phyloP scores from a whole-genome alignment of 768 basidiomycete species.

The Lactarius quietus region DNA sequence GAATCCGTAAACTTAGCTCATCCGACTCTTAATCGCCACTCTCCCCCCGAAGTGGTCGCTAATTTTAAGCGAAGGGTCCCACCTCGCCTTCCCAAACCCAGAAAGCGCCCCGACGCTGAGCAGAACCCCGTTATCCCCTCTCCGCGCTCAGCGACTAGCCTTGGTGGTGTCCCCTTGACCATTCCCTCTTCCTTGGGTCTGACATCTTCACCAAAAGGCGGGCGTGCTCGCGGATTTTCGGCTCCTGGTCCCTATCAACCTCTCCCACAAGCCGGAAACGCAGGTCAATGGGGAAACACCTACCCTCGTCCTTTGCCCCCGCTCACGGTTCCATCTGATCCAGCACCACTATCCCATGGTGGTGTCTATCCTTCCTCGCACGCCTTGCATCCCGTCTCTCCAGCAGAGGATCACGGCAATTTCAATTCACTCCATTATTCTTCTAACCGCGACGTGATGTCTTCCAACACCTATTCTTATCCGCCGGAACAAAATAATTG shows the following conservation, averaged over 20 bases:
- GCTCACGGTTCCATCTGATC: slow-evolving; percentile 77
- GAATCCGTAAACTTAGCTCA: slow-evolving; percentile 53
- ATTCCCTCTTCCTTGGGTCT: slow-evolving; percentile 46
- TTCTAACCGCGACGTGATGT: slow-evolving; percentile 36
- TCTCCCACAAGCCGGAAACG: slow-evolving; percentile 52
- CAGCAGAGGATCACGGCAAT: slow-evolving; percentile 62
- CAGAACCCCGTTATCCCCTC: slow-evolving; percentile 69
- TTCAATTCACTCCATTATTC: slow-evolving; percentile 41
- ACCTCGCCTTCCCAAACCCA: slow-evolving; percentile 83
- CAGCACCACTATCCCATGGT: slow-evolving; percentile 54
- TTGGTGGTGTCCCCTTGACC: slow-evolving; percentile 64
- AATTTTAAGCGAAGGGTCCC: slow-evolving; percentile 96
- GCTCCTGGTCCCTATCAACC: slow-evolving; percentile 79
- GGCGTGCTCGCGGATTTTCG: slow-evolving; percentile 67
- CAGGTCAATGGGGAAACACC: slow-evolving; percentile 53
- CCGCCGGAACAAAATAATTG: slow-evolving; percentile 60
- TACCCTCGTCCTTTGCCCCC: slow-evolving; percentile 64
- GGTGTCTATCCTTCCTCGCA: slow-evolving; percentile 62
- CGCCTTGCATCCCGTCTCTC: slow-evolving; percentile 62
- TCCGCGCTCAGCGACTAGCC: slow-evolving; percentile 70
- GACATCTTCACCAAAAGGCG: slow-evolving; percentile 48
- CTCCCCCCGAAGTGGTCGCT: slow-evolving; percentile 83
- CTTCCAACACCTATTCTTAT: slow-evolving; percentile 63
- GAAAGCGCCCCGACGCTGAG: slow-evolving; percentile 67
- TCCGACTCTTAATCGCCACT: slow-evolving; percentile 87